phyloP scores from a whole-genome alignment of 345 rosid species.

The Crucihimalaya himalaica region DNA sequence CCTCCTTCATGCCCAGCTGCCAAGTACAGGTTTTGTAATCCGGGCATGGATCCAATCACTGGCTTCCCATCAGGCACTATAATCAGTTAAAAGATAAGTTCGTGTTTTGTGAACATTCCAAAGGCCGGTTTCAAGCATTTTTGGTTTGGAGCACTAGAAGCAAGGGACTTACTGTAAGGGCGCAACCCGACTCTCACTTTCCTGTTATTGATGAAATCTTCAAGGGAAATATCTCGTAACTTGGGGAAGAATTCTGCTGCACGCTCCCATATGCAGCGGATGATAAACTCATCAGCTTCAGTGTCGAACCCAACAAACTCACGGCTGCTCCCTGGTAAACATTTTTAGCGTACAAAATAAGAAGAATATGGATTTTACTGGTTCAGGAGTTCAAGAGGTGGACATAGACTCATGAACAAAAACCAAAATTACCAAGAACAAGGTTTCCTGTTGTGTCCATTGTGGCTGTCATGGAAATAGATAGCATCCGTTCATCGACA shows the following conservation, averaged over 20 bases:
- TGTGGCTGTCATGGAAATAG: conserved; percentile 91
- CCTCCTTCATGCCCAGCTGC: conserved; percentile 97
- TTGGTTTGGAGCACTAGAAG: background rate
- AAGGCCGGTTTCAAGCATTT: background rate
- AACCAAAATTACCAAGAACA: conserved; percentile 52
- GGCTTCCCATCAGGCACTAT: conserved; percentile 97
- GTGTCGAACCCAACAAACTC: conserved; percentile 81
- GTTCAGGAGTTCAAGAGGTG: background rate
- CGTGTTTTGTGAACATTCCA: background rate
- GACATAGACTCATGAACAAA: background rate
- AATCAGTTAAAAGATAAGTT: conserved; percentile 24
- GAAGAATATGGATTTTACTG: background rate
- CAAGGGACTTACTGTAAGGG: conserved; percentile 77
- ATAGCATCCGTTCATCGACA: conserved; percentile 50
- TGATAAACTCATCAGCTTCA: conserved; percentile 59
- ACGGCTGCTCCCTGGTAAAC: conserved; percentile 80
- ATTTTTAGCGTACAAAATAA: background rate
- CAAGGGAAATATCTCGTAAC: conserved; percentile 51
- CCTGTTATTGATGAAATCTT: conserved; percentile 49
- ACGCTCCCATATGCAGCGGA: conserved; percentile 68
- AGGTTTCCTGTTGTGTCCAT: conserved; percentile 70
- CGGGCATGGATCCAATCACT: conserved; percentile 68
- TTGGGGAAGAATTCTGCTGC: conserved; percentile 82
- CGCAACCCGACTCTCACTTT: conserved; percentile 94
- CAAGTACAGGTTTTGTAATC: conserved; percentile 63